These are phyloP conservation scores for Brettanomyces naardenensis DNA, from an alignment of 805 yeast genomes.

Conservation along the genomic window DNA sequence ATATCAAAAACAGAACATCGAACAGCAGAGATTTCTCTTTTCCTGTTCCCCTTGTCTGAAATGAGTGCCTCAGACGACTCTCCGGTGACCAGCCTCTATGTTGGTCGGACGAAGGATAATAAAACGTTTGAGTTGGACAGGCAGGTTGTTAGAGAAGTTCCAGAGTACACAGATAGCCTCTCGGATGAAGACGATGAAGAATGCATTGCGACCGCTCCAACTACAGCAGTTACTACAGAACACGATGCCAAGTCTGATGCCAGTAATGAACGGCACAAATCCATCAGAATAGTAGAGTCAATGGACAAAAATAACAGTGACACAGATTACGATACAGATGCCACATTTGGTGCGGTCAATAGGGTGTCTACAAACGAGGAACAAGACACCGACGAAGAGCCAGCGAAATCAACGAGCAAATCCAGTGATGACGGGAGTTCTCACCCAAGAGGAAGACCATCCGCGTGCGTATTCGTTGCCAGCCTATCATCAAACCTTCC, in stretches of 20 bases:
- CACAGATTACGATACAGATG: neutral
- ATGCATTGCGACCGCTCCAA: neutral
- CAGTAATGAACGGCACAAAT: neutral
- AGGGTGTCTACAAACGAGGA: too few relatives aligned
- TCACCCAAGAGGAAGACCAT: slow-evolving; percentile 56
- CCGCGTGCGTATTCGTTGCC: slow-evolving; percentile 88
- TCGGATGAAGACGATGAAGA: neutral
- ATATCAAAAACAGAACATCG: too few relatives aligned
- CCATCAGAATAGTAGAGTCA: too few relatives aligned
- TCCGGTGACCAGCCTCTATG: too few relatives aligned
- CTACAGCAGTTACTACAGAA: neutral
- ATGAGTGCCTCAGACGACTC: too few relatives aligned
- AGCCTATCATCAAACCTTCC: slow-evolving; percentile 56
- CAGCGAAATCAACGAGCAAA: too few relatives aligned
- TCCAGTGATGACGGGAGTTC: too few relatives aligned
- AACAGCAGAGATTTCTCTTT: too few relatives aligned
- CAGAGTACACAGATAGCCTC: neutral
- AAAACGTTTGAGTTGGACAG: neutral
- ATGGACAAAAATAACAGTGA: neutral
- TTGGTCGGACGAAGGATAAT: neutral
- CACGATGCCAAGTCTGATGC: neutral
- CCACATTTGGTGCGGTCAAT: neutral
- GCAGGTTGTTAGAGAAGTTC: neutral
- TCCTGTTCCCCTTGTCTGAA: too few relatives aligned
- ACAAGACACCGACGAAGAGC: too few relatives aligned